Evolutionary conservation across 805 yeast genomes (phyloP), one percentile per base, ranked within the genome.

Genomic region (Lipomyces spencermartinsiae): DNA sequence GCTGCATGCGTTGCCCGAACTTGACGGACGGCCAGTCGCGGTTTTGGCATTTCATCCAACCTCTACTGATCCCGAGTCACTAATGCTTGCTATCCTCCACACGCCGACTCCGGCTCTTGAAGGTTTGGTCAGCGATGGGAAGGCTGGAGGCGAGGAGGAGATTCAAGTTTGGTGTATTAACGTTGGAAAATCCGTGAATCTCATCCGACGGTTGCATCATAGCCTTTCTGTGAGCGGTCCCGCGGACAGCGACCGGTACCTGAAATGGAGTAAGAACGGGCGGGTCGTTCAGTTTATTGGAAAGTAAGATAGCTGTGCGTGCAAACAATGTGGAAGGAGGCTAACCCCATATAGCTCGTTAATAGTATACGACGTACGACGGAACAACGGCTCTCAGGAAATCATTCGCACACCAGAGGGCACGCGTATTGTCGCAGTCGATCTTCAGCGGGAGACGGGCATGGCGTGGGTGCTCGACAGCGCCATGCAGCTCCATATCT

Each of bases 181-280:
- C 39, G 43, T 59, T 22, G 62, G 65, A 49, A 64, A 56, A 35
- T 69, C 72, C 1, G 69, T 66, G 16, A 66, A 67, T 51, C 62
- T 69, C 55, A 69, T 69, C 49, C 68, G 72, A 25, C 56, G 67
- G 31, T 51, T 69, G 49, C 56, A 31, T 4, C 62, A 58, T 19
- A 63, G 51, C 7, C n/a, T 25, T n/a, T 3, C 37, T 7, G 22
- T n/a, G n/a, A 14, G 2, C 5, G 10, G 22, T 14, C 37, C 25
- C 29, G 14, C 33, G 14, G 39, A n/a, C n/a, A 49, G 22, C 16
- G 65, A 29, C n/a, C 66, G 66, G 5, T 59, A 53, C 16, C 37
- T 69, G 25, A 62, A 60, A 31, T 69, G 72, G 72, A 63, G 71
- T 51, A 69, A 69, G 33, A 69, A 69, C 37, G 72, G 72, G 4